Conservation (phyloP, 1,284 basidiomycete genomes). For the Malassezia obtusa region DNA sequence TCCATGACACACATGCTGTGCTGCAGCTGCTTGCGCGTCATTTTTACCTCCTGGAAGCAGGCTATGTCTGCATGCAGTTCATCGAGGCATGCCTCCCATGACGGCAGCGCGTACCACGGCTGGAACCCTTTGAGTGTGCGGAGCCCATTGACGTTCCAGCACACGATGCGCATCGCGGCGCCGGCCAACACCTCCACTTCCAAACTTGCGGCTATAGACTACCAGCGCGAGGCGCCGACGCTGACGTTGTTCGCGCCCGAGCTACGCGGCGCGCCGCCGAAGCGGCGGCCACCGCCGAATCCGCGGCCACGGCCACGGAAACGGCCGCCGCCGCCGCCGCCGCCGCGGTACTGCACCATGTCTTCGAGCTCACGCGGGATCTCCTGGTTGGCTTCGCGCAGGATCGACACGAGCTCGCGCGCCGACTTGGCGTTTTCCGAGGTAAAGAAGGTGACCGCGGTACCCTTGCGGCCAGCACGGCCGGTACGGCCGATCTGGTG, state of each 20-base stretch:
- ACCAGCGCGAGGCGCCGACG: slow-evolving; percentile 30
- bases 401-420: slow-evolving; percentile 76
- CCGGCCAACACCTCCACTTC: background rate
- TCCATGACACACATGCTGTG: slow-evolving; percentile 36
- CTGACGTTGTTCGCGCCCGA: slow-evolving; percentile 37
- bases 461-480: slow-evolving; percentile 65
- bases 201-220: slow-evolving; percentile 3
- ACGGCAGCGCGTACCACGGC: slow-evolving; percentile 37
- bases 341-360: slow-evolving; percentile 69
- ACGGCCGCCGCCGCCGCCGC: slow-evolving; percentile 34
- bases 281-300: slow-evolving; percentile 29
- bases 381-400: slow-evolving; percentile 78
- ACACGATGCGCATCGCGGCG: slow-evolving; percentile 13
- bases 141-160: slow-evolving; percentile 46
- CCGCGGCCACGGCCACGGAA: slow-evolving; percentile 28
- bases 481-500: slow-evolving; percentile 74
- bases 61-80: slow-evolving; percentile 38
- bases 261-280: slow-evolving; percentile 24
- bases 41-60: slow-evolving; percentile 45
- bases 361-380: slow-evolving; percentile 83
- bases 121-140: slow-evolving; percentile 41
- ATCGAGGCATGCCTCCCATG: slow-evolving; percentile 40
- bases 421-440: slow-evolving; percentile 82
- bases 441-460: slow-evolving; percentile 84
- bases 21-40: slow-evolving; percentile 41